These are phyloP conservation scores for Oidiodendron maius DNA, from an alignment of 495 filamentous ascomycete genomes.

Conservation along the genomic window DNA sequence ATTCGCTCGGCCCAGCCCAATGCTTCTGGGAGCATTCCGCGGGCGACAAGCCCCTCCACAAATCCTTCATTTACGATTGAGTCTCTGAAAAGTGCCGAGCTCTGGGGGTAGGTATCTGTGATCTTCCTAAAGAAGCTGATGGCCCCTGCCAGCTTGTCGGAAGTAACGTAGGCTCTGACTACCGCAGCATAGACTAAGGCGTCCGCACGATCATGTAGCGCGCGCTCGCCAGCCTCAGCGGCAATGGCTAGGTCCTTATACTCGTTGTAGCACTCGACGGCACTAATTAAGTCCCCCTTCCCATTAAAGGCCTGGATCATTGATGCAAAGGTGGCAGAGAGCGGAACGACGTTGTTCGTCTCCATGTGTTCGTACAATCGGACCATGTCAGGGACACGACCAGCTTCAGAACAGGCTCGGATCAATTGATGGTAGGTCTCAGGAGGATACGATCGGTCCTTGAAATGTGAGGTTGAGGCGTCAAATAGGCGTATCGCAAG, in stretches of 20 bases:
- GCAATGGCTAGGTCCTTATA: slow-evolving; percentile 80
- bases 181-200: slow-evolving; percentile 81
- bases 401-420: slow-evolving; percentile 74
- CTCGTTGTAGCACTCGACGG: slow-evolving; percentile 92
- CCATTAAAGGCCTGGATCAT: slow-evolving; percentile 92
- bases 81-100: slow-evolving; percentile 50
- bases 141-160: slow-evolving; percentile 71
- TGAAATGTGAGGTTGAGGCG: slow-evolving; percentile 51
- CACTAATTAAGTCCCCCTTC: slow-evolving; percentile 72
- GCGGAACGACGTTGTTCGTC: slow-evolving; percentile 59
- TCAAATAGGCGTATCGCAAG: slow-evolving; percentile 82
- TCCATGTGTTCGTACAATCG: slow-evolving; percentile 89
- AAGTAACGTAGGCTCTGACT: slow-evolving; percentile 77
- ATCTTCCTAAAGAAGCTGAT: slow-evolving; percentile 79
- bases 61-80: slow-evolving; percentile 67
- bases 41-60: slow-evolving; percentile 61
- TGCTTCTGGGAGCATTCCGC: slow-evolving; percentile 59
- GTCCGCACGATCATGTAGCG: slow-evolving; percentile 69
- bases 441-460: slow-evolving; percentile 51
- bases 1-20: slow-evolving; percentile 55
- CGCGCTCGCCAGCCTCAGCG: slow-evolving; percentile 67
- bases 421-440: slow-evolving; percentile 79
- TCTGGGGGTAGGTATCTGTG: slow-evolving; percentile 51
- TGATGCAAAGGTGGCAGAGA: slow-evolving; percentile 73
- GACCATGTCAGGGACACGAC: slow-evolving; percentile 79